A percentile compares a stretch with the other conserved stretches of the same genome.
Conservation (phyloP, 129 eudicot species). For the Deinandra increscens region DNA sequence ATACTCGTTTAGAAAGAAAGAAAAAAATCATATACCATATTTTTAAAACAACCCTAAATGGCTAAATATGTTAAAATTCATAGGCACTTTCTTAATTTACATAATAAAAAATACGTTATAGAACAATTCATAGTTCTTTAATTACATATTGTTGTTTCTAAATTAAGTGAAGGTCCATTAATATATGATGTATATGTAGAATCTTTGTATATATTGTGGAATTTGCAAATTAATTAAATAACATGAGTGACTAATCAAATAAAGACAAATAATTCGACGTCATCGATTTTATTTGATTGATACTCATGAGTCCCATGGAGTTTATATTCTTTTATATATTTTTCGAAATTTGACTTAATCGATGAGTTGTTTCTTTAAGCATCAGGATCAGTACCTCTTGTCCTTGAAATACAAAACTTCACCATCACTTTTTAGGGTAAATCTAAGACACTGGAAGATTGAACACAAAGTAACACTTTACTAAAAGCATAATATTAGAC, state of each 20-base stretch:
- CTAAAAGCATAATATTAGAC: slow-evolving; percentile 32
- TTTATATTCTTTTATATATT: slow-evolving; percentile 17
- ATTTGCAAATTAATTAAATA: slow-evolving; percentile 31
- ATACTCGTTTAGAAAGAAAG: no score
- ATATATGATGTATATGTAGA: slow-evolving; percentile 14
- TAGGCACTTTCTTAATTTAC: no score
- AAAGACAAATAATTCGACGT: slow-evolving; percentile 25
- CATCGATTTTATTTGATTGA: slow-evolving; percentile 18
- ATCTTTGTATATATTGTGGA: slow-evolving; percentile 29
- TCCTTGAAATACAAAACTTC: slow-evolving; percentile 21
- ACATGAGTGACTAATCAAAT: slow-evolving; percentile 37
- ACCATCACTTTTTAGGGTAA: background rate
- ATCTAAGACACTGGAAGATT: slow-evolving; percentile 25
- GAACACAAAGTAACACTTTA: slow-evolving; percentile 34
- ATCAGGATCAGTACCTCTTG: slow-evolving; percentile 41
- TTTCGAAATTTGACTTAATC: slow-evolving; percentile 37
- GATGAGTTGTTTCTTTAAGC: slow-evolving; percentile 33
- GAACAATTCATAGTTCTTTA: no score
- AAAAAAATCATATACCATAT: no score
- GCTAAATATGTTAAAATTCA: no score
- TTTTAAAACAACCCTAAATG: no score
- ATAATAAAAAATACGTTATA: no score
- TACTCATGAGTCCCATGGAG: slow-evolving; percentile 19
- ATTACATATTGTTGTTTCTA: no score
- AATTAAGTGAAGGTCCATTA: no score